These are phyloP conservation scores for Coniella lustricola DNA, from an alignment of 2,329 filamentous ascomycete genomes.

Conservation along the genomic window DNA sequence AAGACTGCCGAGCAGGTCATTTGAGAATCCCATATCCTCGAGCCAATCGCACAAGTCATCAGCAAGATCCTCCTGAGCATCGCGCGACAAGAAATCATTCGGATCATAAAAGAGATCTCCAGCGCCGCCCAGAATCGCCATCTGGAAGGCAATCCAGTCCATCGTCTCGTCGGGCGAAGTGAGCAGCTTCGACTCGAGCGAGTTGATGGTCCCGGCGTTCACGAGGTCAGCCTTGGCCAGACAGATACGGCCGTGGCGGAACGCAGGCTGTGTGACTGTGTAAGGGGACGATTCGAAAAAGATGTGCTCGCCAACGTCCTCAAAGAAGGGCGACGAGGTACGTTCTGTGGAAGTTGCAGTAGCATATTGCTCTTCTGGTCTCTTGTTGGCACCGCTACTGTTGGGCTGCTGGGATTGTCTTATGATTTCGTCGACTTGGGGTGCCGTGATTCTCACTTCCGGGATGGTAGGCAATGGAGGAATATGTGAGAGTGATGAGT, in stretches of 20 bases:
- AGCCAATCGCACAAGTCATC: constrained; percentile 47
- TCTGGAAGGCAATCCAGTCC: constrained; percentile 60
- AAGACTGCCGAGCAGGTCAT: constrained; percentile 31
- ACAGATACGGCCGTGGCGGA: constrained; percentile 50
- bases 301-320: constrained; percentile 34
- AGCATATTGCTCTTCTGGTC: background rate
- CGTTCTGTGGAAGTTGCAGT: constrained; percentile 10
- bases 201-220: constrained; percentile 17
- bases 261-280: constrained; percentile 40
- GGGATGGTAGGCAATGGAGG: constrained; percentile 35
- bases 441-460: constrained; percentile 27
- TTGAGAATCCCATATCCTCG: constrained; percentile 40
- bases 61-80: constrained; percentile 19
- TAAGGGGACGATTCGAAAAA: constrained; percentile 42
- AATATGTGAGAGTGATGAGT: constrained; percentile 14
- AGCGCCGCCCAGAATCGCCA: constrained; percentile 53
- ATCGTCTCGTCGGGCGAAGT: constrained; percentile 42
- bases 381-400: background rate
- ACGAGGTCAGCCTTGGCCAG: constrained; percentile 38
- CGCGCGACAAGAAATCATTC: constrained; percentile 31
- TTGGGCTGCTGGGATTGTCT: background rate
- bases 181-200: constrained; percentile 22
- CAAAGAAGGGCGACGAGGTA: constrained; percentile 4
- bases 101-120: constrained; percentile 42
- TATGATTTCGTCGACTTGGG: constrained; percentile 14